Percentiles rank a stretch among this genome's conserved stretches.
Evolutionary conservation across 352 stramenopile genomes (phyloP).

Genomic region (Pythium phragmiticola): DNA sequence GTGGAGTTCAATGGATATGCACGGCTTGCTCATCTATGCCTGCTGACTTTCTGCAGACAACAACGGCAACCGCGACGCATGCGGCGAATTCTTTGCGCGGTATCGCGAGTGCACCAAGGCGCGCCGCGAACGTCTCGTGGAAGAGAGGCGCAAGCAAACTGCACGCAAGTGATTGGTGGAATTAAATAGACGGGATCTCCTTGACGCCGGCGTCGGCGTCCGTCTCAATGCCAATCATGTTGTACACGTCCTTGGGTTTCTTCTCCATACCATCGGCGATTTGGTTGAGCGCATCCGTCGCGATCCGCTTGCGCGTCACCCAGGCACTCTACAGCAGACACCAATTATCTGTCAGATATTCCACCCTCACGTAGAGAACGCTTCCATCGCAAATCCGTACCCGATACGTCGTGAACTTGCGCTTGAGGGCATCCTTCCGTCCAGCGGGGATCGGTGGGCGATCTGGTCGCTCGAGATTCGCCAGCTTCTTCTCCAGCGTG

Average conservation of each 20-base stretch:
- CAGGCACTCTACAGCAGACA: constrained; percentile 45
- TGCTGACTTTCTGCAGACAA: constrained; percentile 36
- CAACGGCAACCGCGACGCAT: constrained; percentile 43
- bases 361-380: no score
- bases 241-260: constrained; percentile 63
- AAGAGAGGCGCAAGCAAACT: constrained; percentile 19
- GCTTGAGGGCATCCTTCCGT: constrained; percentile 60
- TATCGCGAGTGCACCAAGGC: constrained; percentile 70
- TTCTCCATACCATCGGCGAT: constrained; percentile 85
- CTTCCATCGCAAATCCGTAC: constrained; percentile 25
- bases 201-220: constrained; percentile 71
- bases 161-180: not conserved
- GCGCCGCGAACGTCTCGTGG: constrained; percentile 26
- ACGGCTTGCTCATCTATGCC: not conserved
- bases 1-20: not conserved
- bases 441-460: constrained; percentile 51
- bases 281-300: constrained; percentile 75
- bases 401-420: constrained; percentile 61
- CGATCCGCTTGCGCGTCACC: constrained; percentile 75
- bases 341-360: no score
- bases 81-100: constrained; percentile 58
- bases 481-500: constrained; percentile 44
- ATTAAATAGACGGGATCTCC: constrained; percentile 68
- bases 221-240: constrained; percentile 62
- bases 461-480: constrained; percentile 40